Conservation (phyloP, 345 rosid species). For the Rhodamnia rubescens region DNA sequence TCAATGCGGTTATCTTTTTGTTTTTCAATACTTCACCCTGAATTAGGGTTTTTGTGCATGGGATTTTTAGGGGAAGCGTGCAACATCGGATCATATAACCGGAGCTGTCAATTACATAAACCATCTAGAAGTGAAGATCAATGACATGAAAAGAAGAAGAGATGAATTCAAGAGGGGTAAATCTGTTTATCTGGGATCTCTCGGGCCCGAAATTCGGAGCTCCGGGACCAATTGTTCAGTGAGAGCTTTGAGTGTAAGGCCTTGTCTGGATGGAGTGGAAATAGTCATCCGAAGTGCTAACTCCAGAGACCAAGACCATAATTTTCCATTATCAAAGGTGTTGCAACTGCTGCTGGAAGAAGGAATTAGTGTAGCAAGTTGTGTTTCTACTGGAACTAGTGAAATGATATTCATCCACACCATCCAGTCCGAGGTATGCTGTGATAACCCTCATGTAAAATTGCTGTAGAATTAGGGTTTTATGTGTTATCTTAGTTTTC, state of each 20-base stretch:
- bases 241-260: not conserved
- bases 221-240: not conserved
- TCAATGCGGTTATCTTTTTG: not conserved
- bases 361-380: conserved; percentile 36
- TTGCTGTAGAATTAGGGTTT: not conserved
- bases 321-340: conserved; percentile 37
- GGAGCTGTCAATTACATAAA: conserved; percentile 64
- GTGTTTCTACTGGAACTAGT: conserved; percentile 40
- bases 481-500: not conserved
- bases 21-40: not conserved
- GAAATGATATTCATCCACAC: conserved; percentile 27
- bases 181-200: not conserved
- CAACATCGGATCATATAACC: conserved; percentile 66
- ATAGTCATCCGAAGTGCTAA: conserved; percentile 18
- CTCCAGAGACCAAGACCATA: conserved; percentile 10
- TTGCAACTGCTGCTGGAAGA: conserved; percentile 30
- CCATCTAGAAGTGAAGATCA: conserved; percentile 26
- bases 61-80: conserved; percentile 62
- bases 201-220: not conserved
- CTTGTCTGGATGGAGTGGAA: conserved; percentile 33
- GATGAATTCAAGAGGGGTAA: conserved; percentile 20
- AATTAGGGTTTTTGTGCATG: not conserved
- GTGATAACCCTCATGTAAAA: not conserved
- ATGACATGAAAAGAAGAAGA: conserved; percentile 29
- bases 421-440: conserved; percentile 51